Evolutionary conservation across 2,329 filamentous ascomycete genomes (phyloP).

Genomic region (Xylariomycetidae sp.): DNA sequence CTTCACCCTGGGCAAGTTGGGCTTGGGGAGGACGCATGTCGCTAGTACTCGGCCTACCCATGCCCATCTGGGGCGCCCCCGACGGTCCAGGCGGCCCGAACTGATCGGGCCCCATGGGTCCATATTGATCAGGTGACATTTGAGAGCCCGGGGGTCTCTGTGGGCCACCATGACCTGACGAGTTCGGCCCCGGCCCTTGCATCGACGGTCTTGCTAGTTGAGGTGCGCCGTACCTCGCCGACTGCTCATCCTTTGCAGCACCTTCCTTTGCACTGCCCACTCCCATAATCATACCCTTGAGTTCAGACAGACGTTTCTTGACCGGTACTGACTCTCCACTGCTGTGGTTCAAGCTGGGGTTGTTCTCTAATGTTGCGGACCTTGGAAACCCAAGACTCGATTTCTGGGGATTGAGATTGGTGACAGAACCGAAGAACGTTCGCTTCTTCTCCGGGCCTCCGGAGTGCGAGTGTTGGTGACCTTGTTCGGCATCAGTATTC

Average conservation of each 20-base stretch:
- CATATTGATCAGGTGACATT: not conserved
- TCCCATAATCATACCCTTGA: conserved; percentile 27
- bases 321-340: conserved; percentile 10
- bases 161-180: conserved; percentile 4
- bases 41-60: conserved; percentile 11
- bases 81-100: conserved; percentile 3
- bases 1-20: conserved; percentile 18
- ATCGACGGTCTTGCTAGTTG: conserved; percentile 14
- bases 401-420: conserved; percentile 17
- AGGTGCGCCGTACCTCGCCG: conserved; percentile 12
- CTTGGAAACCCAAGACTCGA: conserved; percentile 12
- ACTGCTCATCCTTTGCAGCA: conserved; percentile 23
- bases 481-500: conserved; percentile 15
- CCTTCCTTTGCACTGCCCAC: conserved; percentile 24
- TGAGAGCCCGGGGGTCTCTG: conserved; percentile 7
- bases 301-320: conserved; percentile 26
- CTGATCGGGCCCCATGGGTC: not conserved
- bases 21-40: conserved; percentile 10
- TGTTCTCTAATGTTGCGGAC: conserved; percentile 13
- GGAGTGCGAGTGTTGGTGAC: conserved; percentile 11
- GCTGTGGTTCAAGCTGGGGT: conserved; percentile 12
- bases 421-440: conserved; percentile 31
- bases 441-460: conserved; percentile 32
- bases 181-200: conserved; percentile 13
- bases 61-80: conserved; percentile 6